Percentiles rank a stretch among this genome's conserved stretches.
Conservation (phyloP, 2,329 filamentous ascomycete species). For the Apiospora rasikravindrae region DNA sequence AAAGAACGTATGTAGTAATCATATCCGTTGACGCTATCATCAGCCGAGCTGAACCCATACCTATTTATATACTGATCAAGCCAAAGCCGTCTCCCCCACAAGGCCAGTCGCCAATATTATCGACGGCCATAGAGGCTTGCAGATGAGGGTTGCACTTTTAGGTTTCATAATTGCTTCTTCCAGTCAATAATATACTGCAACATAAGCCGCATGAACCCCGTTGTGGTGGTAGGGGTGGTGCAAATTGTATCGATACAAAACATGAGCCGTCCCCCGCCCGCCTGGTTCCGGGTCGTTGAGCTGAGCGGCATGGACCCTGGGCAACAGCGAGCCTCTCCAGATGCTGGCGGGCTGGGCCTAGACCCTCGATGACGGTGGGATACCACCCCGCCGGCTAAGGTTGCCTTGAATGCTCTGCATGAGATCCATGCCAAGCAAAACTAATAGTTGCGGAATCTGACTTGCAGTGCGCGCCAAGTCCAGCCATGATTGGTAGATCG, state of each 20-base stretch:
- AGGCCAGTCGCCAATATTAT: background rate
- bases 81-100: background rate
- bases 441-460: constrained; percentile 2
- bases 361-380: background rate
- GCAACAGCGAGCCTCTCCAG: background rate
- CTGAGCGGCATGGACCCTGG: background rate
- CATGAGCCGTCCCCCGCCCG: background rate
- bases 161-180: background rate
- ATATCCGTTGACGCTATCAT: background rate
- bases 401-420: background rate
- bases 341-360: background rate
- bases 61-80: background rate
- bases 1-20: background rate
- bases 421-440: background rate
- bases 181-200: background rate
- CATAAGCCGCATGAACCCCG: background rate
- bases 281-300: background rate
- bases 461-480: background rate
- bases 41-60: background rate
- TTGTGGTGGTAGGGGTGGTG: background rate
- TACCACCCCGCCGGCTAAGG: background rate
- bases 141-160: background rate
- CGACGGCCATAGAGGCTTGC: background rate
- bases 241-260: background rate
- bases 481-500: background rate